These are phyloP conservation scores for Dipteronia sinensis DNA, from an alignment of 345 rosid species.

Conservation along the genomic window DNA sequence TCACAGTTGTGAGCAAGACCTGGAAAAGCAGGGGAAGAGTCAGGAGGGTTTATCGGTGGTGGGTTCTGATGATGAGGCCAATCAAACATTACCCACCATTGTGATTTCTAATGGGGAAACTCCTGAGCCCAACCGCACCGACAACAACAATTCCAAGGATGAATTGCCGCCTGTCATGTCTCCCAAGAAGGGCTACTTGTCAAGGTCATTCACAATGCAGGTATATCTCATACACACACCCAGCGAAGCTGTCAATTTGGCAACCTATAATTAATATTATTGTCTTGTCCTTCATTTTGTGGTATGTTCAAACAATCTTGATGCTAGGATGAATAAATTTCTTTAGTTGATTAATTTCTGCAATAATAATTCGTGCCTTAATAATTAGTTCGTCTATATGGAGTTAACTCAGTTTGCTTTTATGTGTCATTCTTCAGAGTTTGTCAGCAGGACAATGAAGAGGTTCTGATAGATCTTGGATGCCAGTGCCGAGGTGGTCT, in stretches of 20 bases:
- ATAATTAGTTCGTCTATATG: not conserved
- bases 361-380: not conserved
- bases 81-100: constrained; percentile 38
- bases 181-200: constrained; percentile 53
- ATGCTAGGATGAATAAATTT: not conserved
- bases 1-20: constrained; percentile 33
- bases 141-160: constrained; percentile 26
- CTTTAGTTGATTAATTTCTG: not conserved
- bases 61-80: constrained; percentile 20
- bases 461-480: constrained; percentile 75
- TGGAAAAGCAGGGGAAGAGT: constrained; percentile 52
- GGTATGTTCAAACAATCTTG: too few species aligned
- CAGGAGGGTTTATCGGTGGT: constrained; percentile 21
- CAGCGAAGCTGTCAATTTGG: not conserved
- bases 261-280: not conserved
- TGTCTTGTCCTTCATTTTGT: too few species aligned
- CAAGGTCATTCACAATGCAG: constrained; percentile 80
- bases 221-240: constrained; percentile 27
- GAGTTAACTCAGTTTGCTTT: too few species aligned
- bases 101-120: constrained; percentile 53
- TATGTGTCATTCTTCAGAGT: constrained; percentile 45
- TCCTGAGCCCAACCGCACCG: constrained; percentile 25
- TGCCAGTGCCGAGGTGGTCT: constrained; percentile 88
- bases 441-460: constrained; percentile 90
- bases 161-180: constrained; percentile 31